Base-by-base conservation (phyloP, 768 basidiomycete genomes). In the Boletus tomentosulus region DNA sequence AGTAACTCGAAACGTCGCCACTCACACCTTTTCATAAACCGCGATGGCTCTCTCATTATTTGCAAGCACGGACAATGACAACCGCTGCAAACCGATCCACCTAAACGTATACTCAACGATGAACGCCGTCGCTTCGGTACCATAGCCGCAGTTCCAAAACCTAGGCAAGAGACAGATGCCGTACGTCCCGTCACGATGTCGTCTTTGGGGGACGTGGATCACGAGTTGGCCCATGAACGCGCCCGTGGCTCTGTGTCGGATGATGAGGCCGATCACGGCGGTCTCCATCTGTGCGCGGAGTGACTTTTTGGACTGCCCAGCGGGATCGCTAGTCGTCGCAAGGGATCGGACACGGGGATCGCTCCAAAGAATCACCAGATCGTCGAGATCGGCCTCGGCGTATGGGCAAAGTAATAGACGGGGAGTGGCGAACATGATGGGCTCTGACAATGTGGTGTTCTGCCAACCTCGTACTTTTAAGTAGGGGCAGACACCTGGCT, bases 21-120 rank as follows among this genome's bases (percentile, higher is more conserved):
- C 77, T 67, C 57, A 78, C 78, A 73, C 61, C 55, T 73, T 74
- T 55, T 70, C 67, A 42, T 78, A 78, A 12, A 78, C 62, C 48
- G 62, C 60, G 25, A 75, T 54, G 5, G 76, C 78, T 22, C 70
- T 60, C 42, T 56, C 65, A 42, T 80, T 79, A 15, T 59, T 66
- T 28, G 71, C 71, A 45, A 73, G 62, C 42, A 76, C 74, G 1
- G 60, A 64, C 48, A 79, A 62, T 30, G 76, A 73, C 52, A 79
- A 54, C 13, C 76, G 72, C 41, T 76, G 73, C 57, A 77, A 50
- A 27, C 63, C 69, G 46, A 79, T 58, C 62, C 68, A 68, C 39
- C 67, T 53, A 30, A 79, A 79, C 24, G 67, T 66, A 51, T 77
- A 65, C 30, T 76, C 73, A 12, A 76, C 59, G 33, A 78, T 60